Evolutionary conservation across 148 eudicot genomes (phyloP), one percentile per base, ranked within the genome.

Genomic region (Cornus controversa): DNA sequence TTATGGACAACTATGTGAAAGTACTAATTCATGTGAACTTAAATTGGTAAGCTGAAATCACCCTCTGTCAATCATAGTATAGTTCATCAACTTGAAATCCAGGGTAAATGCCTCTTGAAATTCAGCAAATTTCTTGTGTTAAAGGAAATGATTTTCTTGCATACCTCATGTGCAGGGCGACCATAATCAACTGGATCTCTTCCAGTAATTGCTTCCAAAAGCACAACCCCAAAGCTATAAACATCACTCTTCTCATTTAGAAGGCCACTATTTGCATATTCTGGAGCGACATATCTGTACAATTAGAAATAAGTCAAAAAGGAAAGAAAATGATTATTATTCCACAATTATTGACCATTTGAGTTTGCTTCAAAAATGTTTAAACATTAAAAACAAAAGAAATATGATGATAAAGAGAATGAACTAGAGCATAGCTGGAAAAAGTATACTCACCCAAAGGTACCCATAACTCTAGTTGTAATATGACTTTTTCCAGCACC

Each of bases 381-480:
- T 2, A 16, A 27, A 18, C 13, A 23, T 53, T 3, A 72, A 25
- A 72, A 54, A 72, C 42, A 54, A 54, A 53, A 16, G 75, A 64
- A 71, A 71, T 15, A 6, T 71, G 63, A 71, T 26, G 63, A 67
- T 0, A 16, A 8, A 50, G 20, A 50, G 18, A 50, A 50, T 50
- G 20, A 15, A 50, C 57, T 16, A 50, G 26, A 68, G 31, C 45
- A 40, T 40, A 40, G 45, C 8, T 8, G 6, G 3, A 40, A 40
- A 40, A 9, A 40, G 5, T 40, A 79, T 75, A 71, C 93, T 75
- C 27, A 94, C 98, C 98, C 98, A 69, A 95, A 95, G 22, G 99
- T 95, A 70, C 99, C 99, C 97, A 95, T 95, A 8, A 93, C 99
- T 86, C 99, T 85, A 47, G 99, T 95, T 31, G 92, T 90, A 68